phyloP scores from a whole-genome alignment of 306 rosid genomes.

The Cicer yamashitae region DNA sequence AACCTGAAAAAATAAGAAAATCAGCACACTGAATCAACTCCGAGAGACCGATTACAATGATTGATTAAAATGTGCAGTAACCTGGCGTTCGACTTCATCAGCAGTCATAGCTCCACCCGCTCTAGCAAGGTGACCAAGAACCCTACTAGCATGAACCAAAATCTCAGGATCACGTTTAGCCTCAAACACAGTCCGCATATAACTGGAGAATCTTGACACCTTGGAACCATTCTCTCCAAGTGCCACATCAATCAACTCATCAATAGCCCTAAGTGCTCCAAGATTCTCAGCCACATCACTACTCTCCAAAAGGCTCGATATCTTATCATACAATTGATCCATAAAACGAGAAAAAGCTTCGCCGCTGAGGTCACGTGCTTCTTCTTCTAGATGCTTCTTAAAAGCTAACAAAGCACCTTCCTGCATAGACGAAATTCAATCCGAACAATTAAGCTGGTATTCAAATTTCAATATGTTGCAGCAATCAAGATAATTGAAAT shows the following conservation, averaged over 20 bases:
- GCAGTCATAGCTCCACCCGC: conserved; percentile 99
- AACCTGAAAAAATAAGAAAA: conserved; percentile 55
- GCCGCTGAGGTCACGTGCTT: conserved; percentile 91
- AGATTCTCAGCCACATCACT: conserved; percentile 82
- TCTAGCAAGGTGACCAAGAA: conserved; percentile 92
- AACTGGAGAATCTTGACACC: conserved; percentile 83
- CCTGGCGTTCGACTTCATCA: conserved; percentile 98
- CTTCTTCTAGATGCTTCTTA: conserved; percentile 89
- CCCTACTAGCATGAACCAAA: conserved; percentile 89
- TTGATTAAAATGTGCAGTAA: conserved; percentile 36
- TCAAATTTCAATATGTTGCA: not conserved
- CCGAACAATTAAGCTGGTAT: not conserved
- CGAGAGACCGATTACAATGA: not conserved
- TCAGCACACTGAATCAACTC: conserved; percentile 38
- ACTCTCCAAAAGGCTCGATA: conserved; percentile 77
- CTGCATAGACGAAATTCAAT: conserved; percentile 41
- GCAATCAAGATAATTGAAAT: not conserved
- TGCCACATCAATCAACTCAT: conserved; percentile 90
- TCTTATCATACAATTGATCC: conserved; percentile 93
- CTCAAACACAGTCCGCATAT: conserved; percentile 86
- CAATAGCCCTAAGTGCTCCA: conserved; percentile 96
- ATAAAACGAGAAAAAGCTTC: conserved; percentile 92
- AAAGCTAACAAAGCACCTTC: conserved; percentile 85
- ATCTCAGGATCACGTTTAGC: conserved; percentile 88
- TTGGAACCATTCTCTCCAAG: conserved; percentile 96